phyloP scores from a whole-genome alignment of 768 basidiomycete species.

The Rossbeevera mucosa region DNA sequence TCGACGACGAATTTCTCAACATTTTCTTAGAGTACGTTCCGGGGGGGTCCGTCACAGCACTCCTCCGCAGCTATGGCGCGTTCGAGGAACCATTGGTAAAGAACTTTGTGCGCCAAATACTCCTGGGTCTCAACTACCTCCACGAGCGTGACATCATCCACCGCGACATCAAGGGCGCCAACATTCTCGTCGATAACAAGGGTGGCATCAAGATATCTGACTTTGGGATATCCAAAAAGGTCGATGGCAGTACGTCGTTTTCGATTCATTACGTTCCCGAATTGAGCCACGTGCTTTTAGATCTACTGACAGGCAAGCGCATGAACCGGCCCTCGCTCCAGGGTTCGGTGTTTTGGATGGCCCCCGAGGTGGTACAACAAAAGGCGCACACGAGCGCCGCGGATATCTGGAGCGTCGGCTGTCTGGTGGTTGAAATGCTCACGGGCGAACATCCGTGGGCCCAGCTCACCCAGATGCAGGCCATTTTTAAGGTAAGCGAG shows the following conservation, averaged over 20 bases:
- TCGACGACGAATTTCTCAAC: slow-evolving; percentile 86
- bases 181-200: slow-evolving; percentile 97
- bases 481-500: slow-evolving; percentile 81
- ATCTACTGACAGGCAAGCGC: slow-evolving; percentile 55
- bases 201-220: slow-evolving; percentile 97
- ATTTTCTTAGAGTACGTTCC: slow-evolving; percentile 98
- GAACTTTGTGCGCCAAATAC: slow-evolving; percentile 89
- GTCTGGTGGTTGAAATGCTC: slow-evolving; percentile 93
- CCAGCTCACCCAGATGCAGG: slow-evolving; percentile 97
- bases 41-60: slow-evolving; percentile 87
- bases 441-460: slow-evolving; percentile 96
- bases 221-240: slow-evolving; percentile 96
- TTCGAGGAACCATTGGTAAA: slow-evolving; percentile 91
- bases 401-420: slow-evolving; percentile 96
- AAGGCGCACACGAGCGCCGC: slow-evolving; percentile 87
- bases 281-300: slow-evolving; percentile 18
- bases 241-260: slow-evolving; percentile 79
- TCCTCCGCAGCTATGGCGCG: slow-evolving; percentile 87
- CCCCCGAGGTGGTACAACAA: slow-evolving; percentile 97
- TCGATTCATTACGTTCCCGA: neutral
- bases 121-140: slow-evolving; percentile 83
- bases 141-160: slow-evolving; percentile 94
- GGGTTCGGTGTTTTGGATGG: slow-evolving; percentile 99
- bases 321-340: slow-evolving; percentile 90
- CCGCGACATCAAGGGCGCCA: slow-evolving; percentile 98